Evolutionary conservation across 768 basidiomycete species (phyloP), one percentile per base, ranked within the genome.

Genomic region (Boletus sp.): DNA sequence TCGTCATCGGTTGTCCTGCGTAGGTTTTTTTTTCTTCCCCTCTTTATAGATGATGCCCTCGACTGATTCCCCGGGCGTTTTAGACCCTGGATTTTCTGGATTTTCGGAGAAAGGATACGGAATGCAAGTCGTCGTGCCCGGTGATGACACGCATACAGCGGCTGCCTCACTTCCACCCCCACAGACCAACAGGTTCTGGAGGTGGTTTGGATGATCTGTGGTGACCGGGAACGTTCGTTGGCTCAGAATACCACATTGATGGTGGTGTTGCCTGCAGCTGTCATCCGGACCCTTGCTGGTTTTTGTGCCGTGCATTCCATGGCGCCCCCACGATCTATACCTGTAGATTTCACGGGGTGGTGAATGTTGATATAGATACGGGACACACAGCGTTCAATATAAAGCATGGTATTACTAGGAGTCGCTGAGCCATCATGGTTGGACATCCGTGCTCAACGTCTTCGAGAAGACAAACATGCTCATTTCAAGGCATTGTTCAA

Each of bases 1-100:
- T 90, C 50, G 77, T 67, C 1, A 67, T 90, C 14, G 87, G 87
- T 15, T 80, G 82, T 56, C 86, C 87, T 8, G 72, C 78, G 62
- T 72, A 53, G 47, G 70, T 47, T n/a, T 30, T 33, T 23, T 3
- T 13, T 25, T 9, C n/a, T n/a, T n/a, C n/a, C n/a, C 10, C 19
- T 3, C 37, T n/a, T 19, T 4, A 15, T 46, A 25, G 9, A 45
- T 15, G 11, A 38, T 19, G 6, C 14, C 35, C 38, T 38, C 17
- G 40, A 73, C 33, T 74, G 74, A 58, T 72, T 72, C 71, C 57
- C 53, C 53, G 25, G 72, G 70, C 66, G 5, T 68, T 61, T 39
- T 43, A 79, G 77, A 11, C 74, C 77, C 0, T 74, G 67, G 64
- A 19, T 79, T 10, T 68, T 79, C 52, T 80, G 79, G 79, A 53